These are phyloP conservation scores for Yamadazyma diddensiae DNA, from an alignment of 1,139 yeast genomes.

Conservation along the genomic window DNA sequence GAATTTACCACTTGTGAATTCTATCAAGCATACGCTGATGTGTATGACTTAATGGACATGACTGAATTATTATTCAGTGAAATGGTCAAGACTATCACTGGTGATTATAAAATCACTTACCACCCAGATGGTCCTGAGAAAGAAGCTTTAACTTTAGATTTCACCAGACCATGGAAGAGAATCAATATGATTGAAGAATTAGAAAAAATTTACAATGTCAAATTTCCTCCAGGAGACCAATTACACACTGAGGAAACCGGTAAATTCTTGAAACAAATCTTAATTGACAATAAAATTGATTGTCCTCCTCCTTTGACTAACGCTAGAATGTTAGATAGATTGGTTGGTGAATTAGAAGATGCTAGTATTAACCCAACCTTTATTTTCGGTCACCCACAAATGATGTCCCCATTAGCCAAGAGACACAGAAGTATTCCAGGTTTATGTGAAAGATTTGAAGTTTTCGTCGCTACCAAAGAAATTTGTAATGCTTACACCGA, in stretches of 20 bases:
- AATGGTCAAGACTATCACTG: constrained; percentile 95
- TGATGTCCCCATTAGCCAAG: constrained; percentile 99
- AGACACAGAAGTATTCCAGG: constrained; percentile 91
- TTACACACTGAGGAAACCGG: constrained; percentile 94
- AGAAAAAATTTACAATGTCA: constrained; percentile 81
- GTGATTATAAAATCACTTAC: constrained; percentile 77
- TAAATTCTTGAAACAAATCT: constrained; percentile 76
- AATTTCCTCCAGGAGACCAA: constrained; percentile 94
- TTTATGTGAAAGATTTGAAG: constrained; percentile 97
- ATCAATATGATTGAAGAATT: constrained; percentile 94
- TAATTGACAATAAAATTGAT: constrained; percentile 78
- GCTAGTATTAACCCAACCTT: constrained; percentile 94
- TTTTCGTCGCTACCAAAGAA: constrained; percentile 97
- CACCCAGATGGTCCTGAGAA: constrained; percentile 92
- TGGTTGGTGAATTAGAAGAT: constrained; percentile 94
- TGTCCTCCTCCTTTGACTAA: constrained; percentile 97
- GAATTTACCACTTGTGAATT: constrained; percentile 95
- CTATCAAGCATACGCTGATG: constrained; percentile 73
- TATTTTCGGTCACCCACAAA: constrained; percentile 97
- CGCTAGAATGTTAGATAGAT: constrained; percentile 97
- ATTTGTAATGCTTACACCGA: constrained; percentile 98
- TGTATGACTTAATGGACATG: constrained; percentile 88
- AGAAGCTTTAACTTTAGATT: constrained; percentile 76
- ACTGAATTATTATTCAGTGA: constrained; percentile 92
- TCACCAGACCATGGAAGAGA: constrained; percentile 98